phyloP scores from a whole-genome alignment of 139 green algal genomes.

The Tetratostichococcus sp. region DNA sequence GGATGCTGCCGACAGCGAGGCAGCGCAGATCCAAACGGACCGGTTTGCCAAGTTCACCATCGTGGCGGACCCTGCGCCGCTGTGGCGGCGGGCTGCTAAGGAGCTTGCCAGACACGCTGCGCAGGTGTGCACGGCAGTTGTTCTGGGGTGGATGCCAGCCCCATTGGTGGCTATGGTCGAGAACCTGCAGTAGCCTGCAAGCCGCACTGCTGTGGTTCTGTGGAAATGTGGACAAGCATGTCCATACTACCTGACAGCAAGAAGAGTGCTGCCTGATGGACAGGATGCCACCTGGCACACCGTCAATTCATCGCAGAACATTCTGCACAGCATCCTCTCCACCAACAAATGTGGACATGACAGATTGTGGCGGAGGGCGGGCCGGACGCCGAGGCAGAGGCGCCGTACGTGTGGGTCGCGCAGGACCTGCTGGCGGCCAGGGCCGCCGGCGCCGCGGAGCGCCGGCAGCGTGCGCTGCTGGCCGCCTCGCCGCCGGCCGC shows the following conservation, averaged over 20 bases:
- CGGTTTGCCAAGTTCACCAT: constrained; percentile 75
- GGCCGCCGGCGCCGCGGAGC: constrained; percentile 43
- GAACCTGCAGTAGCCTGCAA: too few relatives aligned
- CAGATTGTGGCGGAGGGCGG: constrained; percentile 42
- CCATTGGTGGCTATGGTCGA: too few relatives aligned
- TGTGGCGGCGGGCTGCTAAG: constrained; percentile 47
- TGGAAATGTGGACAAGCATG: too few relatives aligned
- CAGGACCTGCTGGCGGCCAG: constrained; percentile 62
- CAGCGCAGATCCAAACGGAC: constrained; percentile 25
- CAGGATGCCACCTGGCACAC: too few relatives aligned
- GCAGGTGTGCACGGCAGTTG: constrained; percentile 4
- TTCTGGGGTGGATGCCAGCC: too few relatives aligned
- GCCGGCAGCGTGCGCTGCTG: constrained; percentile 30
- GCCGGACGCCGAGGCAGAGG: constrained; percentile 46
- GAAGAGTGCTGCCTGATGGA: too few relatives aligned
- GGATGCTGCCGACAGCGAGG: not conserved
- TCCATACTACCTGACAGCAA: too few relatives aligned
- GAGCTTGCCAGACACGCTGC: constrained; percentile 54
- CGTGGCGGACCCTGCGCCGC: constrained; percentile 30
- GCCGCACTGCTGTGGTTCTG: too few relatives aligned
- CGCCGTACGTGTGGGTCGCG: constrained; percentile 55
- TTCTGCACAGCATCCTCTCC: too few relatives aligned
- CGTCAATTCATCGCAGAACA: too few relatives aligned
- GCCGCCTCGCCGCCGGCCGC: constrained; percentile 22
- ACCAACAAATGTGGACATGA: too few relatives aligned